phyloP scores from a whole-genome alignment of 352 stramenopile species.

The Phytophthora niederhauseri region DNA sequence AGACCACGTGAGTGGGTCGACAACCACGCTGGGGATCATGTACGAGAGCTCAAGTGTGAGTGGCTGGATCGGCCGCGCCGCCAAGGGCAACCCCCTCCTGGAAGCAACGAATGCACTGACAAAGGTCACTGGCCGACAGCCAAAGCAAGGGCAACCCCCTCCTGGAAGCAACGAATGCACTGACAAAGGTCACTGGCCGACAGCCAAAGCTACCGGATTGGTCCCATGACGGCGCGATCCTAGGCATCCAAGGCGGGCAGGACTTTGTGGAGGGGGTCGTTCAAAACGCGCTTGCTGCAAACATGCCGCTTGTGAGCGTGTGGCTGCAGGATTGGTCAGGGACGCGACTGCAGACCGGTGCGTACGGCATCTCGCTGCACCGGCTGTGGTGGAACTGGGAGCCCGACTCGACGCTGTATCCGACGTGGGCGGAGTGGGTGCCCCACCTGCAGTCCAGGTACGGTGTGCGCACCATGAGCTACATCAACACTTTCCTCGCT shows the following conservation, averaged over 20 bases:
- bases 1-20: constrained; percentile 18
- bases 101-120: constrained; percentile 27
- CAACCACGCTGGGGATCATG: constrained; percentile 30
- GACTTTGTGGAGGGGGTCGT: constrained; percentile 33
- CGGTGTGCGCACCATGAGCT: constrained; percentile 33
- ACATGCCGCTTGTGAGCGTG: constrained; percentile 29
- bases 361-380: constrained; percentile 26
- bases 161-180: constrained; percentile 24
- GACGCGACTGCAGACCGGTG: constrained; percentile 26
- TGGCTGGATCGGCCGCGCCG: constrained; percentile 28
- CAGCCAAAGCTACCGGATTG: constrained; percentile 30
- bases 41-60: constrained; percentile 24
- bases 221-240: constrained; percentile 31
- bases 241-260: constrained; percentile 37
- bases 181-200: constrained; percentile 29
- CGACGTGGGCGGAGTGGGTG: constrained; percentile 33
- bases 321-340: constrained; percentile 34
- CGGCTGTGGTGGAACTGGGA: constrained; percentile 40
- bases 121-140: constrained; percentile 27
- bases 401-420: constrained; percentile 33
- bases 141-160: constrained; percentile 25
- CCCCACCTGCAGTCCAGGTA: constrained; percentile 26
- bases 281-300: constrained; percentile 23
- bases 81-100: constrained; percentile 26
- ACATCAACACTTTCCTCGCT: constrained; percentile 35